These are phyloP conservation scores for Aspergillus hiratsukae DNA, from an alignment of 2,329 filamentous ascomycete species.

Conservation along the genomic window DNA sequence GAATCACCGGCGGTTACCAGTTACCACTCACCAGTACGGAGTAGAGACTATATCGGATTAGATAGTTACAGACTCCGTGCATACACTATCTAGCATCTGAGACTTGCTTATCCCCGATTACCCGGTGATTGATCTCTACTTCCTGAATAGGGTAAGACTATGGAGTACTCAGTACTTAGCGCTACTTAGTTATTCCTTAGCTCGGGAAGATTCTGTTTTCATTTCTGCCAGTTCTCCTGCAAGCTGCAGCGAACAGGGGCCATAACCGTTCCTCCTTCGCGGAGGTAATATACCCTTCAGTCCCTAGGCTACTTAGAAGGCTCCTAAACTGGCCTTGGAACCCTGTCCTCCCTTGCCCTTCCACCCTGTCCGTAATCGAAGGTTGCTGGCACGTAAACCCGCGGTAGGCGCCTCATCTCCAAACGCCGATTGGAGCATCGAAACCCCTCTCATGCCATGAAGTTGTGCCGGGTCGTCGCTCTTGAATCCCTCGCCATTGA, in stretches of 20 bases:
- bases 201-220: neutral
- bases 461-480: conserved; percentile 37
- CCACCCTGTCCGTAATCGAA: conserved; percentile 22
- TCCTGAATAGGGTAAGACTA: neutral
- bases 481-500: conserved; percentile 66
- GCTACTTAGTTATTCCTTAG: neutral
- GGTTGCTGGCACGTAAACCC: conserved; percentile 19
- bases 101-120: neutral
- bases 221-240: neutral
- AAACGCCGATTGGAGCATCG: conserved; percentile 28
- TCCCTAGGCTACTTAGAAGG: neutral
- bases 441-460: conserved; percentile 17
- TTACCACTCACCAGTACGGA: neutral
- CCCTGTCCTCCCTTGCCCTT: conserved; percentile 19
- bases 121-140: neutral
- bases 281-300: neutral
- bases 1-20: neutral
- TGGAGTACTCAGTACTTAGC: too few species aligned
- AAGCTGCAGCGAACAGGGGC: neutral
- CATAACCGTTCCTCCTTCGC: neutral
- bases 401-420: conserved; percentile 24
- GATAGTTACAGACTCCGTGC: neutral
- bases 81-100: neutral
- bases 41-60: neutral
- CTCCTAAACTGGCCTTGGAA: neutral